A percentile compares a stretch with the other conserved stretches of the same genome.
phyloP scores from a whole-genome alignment of 2,329 filamentous ascomycete species.

The Harringtonia lauricola region DNA sequence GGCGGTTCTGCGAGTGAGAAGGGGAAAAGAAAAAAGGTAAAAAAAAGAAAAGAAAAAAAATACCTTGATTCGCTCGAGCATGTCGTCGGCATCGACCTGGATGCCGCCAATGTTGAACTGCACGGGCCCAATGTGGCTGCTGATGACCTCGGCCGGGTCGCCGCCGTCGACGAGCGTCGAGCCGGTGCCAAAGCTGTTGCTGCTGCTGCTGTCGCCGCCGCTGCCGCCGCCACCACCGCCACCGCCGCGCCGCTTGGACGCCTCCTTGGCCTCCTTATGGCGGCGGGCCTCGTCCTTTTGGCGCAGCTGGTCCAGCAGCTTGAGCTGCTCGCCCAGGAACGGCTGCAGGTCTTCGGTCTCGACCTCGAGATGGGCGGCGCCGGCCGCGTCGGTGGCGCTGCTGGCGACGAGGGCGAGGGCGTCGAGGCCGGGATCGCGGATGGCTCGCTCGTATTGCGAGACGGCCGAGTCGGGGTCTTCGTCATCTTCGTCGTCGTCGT shows the following conservation, averaged over 20 bases:
- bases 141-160: conserved; percentile 30
- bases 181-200: conserved; percentile 24
- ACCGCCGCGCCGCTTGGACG: conserved; percentile 1
- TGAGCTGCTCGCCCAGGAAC: conserved; percentile 66
- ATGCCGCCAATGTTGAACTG: conserved; percentile 99
- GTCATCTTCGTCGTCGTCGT: conserved; percentile 15
- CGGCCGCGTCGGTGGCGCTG: background rate
- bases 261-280: conserved; percentile 25
- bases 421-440: conserved; percentile 61
- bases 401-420: conserved; percentile 37
- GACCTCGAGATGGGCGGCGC: conserved; percentile 36
- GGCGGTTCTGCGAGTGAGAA: conserved; percentile 35
- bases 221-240: conserved; percentile 13
- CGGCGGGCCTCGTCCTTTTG: conserved; percentile 34
- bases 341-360: conserved; percentile 63
- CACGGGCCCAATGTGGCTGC: conserved; percentile 83
- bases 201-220: conserved; percentile 13
- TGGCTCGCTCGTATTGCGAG: conserved; percentile 65
- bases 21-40: conserved; percentile 3
- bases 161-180: conserved; percentile 15
- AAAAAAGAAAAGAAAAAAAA: conserved; percentile 10
- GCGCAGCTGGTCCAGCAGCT: conserved; percentile 56
- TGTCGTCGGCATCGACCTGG: conserved; percentile 88
- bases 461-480: conserved; percentile 47
- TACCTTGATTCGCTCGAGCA: conserved; percentile 79